Evolutionary conservation across 2,329 filamentous ascomycete species (phyloP).

Genomic region (Scopulariopsis brevicaulis): DNA sequence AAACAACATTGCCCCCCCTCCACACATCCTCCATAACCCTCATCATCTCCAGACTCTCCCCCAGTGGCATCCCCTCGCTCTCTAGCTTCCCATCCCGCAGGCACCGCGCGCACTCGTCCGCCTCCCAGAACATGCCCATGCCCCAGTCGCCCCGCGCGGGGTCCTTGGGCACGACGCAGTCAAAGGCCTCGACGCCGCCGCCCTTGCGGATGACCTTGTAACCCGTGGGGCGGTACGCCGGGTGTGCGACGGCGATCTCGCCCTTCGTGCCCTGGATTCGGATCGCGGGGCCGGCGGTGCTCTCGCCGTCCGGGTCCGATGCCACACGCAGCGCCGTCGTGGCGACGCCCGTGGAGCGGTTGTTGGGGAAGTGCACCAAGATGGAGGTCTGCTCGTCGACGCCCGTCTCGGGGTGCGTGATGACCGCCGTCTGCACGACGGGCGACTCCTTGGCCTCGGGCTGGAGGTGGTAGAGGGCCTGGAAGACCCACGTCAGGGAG

Average conservation of each 20-base stretch:
- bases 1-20: slow-evolving; percentile 38
- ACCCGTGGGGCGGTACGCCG: slow-evolving; percentile 56
- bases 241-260: slow-evolving; percentile 70
- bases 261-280: slow-evolving; percentile 72
- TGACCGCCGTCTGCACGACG: slow-evolving; percentile 55
- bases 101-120: slow-evolving; percentile 66
- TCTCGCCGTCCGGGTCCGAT: slow-evolving; percentile 49
- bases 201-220: slow-evolving; percentile 52
- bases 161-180: slow-evolving; percentile 42
- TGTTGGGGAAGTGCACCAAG: slow-evolving; percentile 61
- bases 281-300: slow-evolving; percentile 53
- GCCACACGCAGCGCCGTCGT: slow-evolving; percentile 52
- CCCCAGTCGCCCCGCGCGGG: slow-evolving; percentile 38
- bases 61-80: slow-evolving; percentile 57
- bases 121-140: slow-evolving; percentile 84
- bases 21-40: slow-evolving; percentile 51
- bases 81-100: slow-evolving; percentile 68
- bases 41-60: slow-evolving; percentile 80
- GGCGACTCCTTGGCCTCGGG: slow-evolving; percentile 58
- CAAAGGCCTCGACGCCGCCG: slow-evolving; percentile 35
- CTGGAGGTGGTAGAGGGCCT: slow-evolving; percentile 75
- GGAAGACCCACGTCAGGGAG: slow-evolving; percentile 82
- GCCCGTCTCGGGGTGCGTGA: slow-evolving; percentile 56
- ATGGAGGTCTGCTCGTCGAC: slow-evolving; percentile 72
- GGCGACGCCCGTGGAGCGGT: slow-evolving; percentile 61